Evolutionary conservation across 345 rosid species (phyloP).

Genomic region (Psidium guajava): DNA sequence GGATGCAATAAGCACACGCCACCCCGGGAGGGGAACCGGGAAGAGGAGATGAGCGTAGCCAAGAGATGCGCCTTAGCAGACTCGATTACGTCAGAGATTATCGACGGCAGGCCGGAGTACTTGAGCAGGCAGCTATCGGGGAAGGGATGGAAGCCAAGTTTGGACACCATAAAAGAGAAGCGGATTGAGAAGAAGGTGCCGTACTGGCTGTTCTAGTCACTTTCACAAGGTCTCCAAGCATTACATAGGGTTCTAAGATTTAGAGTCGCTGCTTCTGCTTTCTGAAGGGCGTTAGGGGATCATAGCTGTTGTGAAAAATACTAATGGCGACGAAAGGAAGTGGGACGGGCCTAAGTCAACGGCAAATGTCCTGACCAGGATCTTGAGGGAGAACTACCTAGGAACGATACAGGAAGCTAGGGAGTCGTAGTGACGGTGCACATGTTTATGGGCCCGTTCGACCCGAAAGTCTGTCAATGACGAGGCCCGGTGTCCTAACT

Average conservation of each 20-base stretch:
- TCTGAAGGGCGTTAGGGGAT: too few relatives aligned
- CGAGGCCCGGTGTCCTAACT: neutral
- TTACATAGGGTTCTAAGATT: neutral
- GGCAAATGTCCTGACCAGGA: neutral
- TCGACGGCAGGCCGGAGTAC: conserved; percentile 26
- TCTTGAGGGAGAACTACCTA: neutral
- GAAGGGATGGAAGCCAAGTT: conserved; percentile 77
- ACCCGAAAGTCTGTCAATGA: neutral
- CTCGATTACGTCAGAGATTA: neutral
- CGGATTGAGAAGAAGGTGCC: conserved; percentile 28
- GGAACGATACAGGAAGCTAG: neutral
- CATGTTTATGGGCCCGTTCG: neutral
- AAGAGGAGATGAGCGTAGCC: conserved; percentile 4
- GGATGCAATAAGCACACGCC: neutral
- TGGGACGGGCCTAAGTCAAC: neutral
- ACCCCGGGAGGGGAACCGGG: neutral
- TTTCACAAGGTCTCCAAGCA: neutral
- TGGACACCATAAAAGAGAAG: conserved; percentile 72
- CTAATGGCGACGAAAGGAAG: neutral
- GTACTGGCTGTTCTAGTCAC: conserved; percentile 29
- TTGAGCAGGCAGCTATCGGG: conserved; percentile 55
- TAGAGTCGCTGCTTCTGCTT: neutral
- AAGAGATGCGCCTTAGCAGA: neutral
- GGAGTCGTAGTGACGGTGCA: neutral
- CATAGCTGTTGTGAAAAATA: neutral